A percentile compares a stretch with the other conserved stretches of the same genome.
Evolutionary conservation across 352 stramenopile species (phyloP).

Genomic region (Pythium aphanidermatum): DNA sequence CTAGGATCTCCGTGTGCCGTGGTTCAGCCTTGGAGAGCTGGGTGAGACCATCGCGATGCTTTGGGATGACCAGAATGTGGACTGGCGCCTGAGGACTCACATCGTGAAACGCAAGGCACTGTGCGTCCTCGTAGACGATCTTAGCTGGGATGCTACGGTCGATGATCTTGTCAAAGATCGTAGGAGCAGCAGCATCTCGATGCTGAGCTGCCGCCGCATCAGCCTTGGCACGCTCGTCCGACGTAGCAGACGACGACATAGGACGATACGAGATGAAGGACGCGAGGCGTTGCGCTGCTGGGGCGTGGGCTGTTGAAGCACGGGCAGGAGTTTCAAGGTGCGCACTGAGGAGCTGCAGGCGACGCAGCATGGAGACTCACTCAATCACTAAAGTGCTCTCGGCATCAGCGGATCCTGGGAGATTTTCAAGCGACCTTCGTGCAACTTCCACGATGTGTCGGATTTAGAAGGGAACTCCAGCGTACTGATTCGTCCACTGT

Average conservation of each 20-base stretch:
- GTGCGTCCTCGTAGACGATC: slow-evolving; percentile 96
- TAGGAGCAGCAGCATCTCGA: slow-evolving; percentile 60
- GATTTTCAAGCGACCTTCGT: too few species aligned
- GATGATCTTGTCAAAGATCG: slow-evolving; percentile 99
- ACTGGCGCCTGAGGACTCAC: slow-evolving; percentile 94
- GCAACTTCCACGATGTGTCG: too few species aligned
- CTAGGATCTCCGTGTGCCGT: slow-evolving; percentile 92
- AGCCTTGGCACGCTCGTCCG: slow-evolving; percentile 53
- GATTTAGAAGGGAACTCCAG: too few species aligned
- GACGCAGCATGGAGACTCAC: slow-evolving; percentile 20
- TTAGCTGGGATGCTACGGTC: slow-evolving; percentile 90
- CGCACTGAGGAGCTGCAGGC: slow-evolving; percentile 10
- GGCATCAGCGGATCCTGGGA: too few species aligned
- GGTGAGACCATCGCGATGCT: slow-evolving; percentile 90
- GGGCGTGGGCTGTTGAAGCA: background rate
- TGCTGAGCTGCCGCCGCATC: slow-evolving; percentile 35
- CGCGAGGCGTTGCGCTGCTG: background rate
- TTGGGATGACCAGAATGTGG: slow-evolving; percentile 98
- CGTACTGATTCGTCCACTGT: too few species aligned
- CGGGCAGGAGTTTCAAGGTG: slow-evolving; percentile 13
- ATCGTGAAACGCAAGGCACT: slow-evolving; percentile 97
- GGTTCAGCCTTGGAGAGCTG: slow-evolving; percentile 87
- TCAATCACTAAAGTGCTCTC: too few species aligned
- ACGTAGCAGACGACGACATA: slow-evolving; percentile 2
- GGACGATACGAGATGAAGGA: background rate